phyloP scores from a whole-genome alignment of 2,329 filamentous ascomycete species.

The Phialophora verrucosa region DNA sequence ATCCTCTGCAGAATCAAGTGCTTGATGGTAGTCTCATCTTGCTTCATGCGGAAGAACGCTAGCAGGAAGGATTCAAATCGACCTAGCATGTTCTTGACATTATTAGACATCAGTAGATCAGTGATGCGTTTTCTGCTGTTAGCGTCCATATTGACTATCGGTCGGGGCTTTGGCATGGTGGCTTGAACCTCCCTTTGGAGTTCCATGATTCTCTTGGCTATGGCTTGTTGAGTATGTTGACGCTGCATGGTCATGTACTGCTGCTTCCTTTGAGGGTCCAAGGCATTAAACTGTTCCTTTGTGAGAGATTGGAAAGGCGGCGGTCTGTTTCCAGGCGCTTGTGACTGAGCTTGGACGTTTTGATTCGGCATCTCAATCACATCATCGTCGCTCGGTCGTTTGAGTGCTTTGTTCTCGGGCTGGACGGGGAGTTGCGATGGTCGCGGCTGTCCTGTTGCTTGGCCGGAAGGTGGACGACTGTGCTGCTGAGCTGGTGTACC shows the following conservation, averaged over 20 bases:
- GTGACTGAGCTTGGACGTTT: slow-evolving; percentile 21
- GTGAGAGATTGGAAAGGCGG: slow-evolving; percentile 22
- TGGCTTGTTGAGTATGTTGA: slow-evolving; percentile 40
- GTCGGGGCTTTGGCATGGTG: slow-evolving; percentile 44
- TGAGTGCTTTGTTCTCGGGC: slow-evolving; percentile 51
- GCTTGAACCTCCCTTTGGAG: slow-evolving; percentile 48
- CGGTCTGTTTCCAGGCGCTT: slow-evolving; percentile 19
- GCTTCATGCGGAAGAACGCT: slow-evolving; percentile 47
- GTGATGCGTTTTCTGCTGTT: slow-evolving; percentile 31
- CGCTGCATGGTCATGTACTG: slow-evolving; percentile 43
- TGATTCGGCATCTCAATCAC: slow-evolving; percentile 44
- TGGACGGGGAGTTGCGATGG: slow-evolving; percentile 30
- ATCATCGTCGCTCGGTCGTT: slow-evolving; percentile 55
- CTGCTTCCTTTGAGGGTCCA: slow-evolving; percentile 52
- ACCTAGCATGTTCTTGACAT: slow-evolving; percentile 50
- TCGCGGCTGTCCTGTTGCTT: slow-evolving; percentile 30
- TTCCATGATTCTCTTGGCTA: slow-evolving; percentile 48
- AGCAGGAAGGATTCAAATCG: slow-evolving; percentile 52
- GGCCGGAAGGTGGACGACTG: slow-evolving; percentile 23
- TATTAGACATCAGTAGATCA: slow-evolving; percentile 46
- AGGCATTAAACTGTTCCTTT: slow-evolving; percentile 41
- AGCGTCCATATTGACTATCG: slow-evolving; percentile 46
- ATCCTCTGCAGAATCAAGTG: slow-evolving; percentile 45
- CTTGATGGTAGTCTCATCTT: slow-evolving; percentile 45
- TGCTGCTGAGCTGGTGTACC: slow-evolving; percentile 28